phyloP scores from a whole-genome alignment of 2,329 filamentous ascomycete species.

The Colletotrichum sojae region DNA sequence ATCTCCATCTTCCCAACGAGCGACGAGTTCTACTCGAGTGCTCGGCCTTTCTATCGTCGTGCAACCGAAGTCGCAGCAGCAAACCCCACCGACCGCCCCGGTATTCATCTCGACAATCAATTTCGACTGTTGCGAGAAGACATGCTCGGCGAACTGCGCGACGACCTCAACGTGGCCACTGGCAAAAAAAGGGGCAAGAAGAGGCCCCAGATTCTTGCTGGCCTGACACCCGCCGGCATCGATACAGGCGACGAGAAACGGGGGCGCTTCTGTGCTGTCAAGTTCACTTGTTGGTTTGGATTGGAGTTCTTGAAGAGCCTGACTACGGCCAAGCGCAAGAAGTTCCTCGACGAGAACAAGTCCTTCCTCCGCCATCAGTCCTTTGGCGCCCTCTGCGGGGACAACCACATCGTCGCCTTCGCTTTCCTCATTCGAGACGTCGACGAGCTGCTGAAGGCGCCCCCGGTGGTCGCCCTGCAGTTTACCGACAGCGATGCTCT shows the following conservation, averaged over 20 bases:
- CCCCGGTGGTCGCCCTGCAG: slow-evolving; percentile 65
- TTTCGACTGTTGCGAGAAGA: slow-evolving; percentile 81
- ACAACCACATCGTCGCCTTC: slow-evolving; percentile 70
- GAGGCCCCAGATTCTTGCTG: slow-evolving; percentile 52
- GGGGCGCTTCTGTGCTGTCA: slow-evolving; percentile 54
- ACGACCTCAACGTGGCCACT: slow-evolving; percentile 68
- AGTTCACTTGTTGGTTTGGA: slow-evolving; percentile 57
- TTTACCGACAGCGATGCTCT: slow-evolving; percentile 64
- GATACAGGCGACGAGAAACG: slow-evolving; percentile 50
- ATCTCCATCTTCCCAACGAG: slow-evolving; percentile 76
- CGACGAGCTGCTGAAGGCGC: slow-evolving; percentile 56
- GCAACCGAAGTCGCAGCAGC: slow-evolving; percentile 63
- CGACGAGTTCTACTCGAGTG: slow-evolving; percentile 71
- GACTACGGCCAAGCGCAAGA: slow-evolving; percentile 52
- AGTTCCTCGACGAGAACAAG: slow-evolving; percentile 61
- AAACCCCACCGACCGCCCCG: slow-evolving; percentile 53
- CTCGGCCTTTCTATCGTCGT: slow-evolving; percentile 68
- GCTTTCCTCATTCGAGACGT: slow-evolving; percentile 68
- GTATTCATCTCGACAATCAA: slow-evolving; percentile 76
- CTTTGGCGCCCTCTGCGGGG: slow-evolving; percentile 72
- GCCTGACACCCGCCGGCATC: slow-evolving; percentile 56
- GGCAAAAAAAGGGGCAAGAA: slow-evolving; percentile 63
- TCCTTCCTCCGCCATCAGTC: slow-evolving; percentile 71
- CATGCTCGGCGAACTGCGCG: slow-evolving; percentile 75
- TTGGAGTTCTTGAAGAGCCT: slow-evolving; percentile 58